A percentile compares a stretch with the other conserved stretches of the same genome.
These are phyloP conservation scores for Dujonia santamariae DNA, from an alignment of 1,139 yeast genomes.

Conservation along the genomic window DNA sequence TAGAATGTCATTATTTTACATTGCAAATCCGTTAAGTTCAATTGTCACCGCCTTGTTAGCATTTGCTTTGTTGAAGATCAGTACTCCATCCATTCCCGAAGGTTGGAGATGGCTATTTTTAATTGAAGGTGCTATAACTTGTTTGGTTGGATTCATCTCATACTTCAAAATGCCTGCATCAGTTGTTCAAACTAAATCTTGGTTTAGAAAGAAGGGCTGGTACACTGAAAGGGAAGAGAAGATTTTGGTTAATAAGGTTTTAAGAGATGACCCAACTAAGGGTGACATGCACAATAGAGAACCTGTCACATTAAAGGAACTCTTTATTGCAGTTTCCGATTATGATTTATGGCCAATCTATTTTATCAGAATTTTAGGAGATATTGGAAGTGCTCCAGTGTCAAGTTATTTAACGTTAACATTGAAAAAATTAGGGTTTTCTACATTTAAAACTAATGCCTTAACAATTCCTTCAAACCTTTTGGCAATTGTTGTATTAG, in stretches of 20 bases:
- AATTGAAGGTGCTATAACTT: slow-evolving; percentile 30
- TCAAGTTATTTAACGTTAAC: slow-evolving; percentile 45
- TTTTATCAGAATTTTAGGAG: slow-evolving; percentile 39
- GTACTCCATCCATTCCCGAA: slow-evolving; percentile 10
- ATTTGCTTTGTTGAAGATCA: slow-evolving; percentile 24
- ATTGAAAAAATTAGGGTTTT: slow-evolving; percentile 47
- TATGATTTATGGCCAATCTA: slow-evolving; percentile 54
- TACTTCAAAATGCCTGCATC: slow-evolving; percentile 34
- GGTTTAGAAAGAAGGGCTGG: slow-evolving; percentile 32
- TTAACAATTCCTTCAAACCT: slow-evolving; percentile 43
- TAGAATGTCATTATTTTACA: slow-evolving; percentile 25
- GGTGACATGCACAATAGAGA: slow-evolving; percentile 69
- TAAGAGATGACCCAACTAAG: slow-evolving; percentile 67
- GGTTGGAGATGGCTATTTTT: slow-evolving; percentile 39
- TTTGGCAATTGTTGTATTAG: slow-evolving; percentile 27
- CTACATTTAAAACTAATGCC: slow-evolving; percentile 45
- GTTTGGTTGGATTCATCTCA: slow-evolving; percentile 25
- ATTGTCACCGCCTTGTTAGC: slow-evolving; percentile 26
- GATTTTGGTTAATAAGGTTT: slow-evolving; percentile 51
- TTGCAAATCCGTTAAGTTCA: slow-evolving; percentile 23
- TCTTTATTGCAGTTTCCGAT: slow-evolving; percentile 39
- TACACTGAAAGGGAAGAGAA: slow-evolving; percentile 33
- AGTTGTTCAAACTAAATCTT: slow-evolving; percentile 24
- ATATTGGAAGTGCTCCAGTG: slow-evolving; percentile 38
- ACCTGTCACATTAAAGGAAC: slow-evolving; percentile 39